Conservation (phyloP, 371 early-diverging fungal species). For the Mortierella sp. region DNA sequence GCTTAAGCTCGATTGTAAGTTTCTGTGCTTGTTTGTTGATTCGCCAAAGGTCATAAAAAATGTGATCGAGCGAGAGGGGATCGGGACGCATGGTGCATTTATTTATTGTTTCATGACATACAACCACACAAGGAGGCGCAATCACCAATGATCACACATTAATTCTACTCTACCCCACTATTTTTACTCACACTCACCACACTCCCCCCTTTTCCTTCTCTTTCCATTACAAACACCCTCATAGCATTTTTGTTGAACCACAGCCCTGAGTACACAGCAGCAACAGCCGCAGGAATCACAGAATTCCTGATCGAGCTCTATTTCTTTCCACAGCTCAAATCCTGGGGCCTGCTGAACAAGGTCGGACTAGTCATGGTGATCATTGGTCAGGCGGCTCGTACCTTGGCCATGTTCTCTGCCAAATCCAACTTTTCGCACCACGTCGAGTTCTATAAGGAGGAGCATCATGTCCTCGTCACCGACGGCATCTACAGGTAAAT, state of each 20-base stretch:
- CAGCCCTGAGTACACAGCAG: slow-evolving; percentile 79
- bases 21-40: neutral
- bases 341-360: slow-evolving; percentile 65
- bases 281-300: slow-evolving; percentile 73
- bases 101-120: neutral
- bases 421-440: slow-evolving; percentile 86
- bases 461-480: slow-evolving; percentile 80
- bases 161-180: neutral
- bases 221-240: neutral
- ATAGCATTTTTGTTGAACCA: slow-evolving; percentile 86
- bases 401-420: slow-evolving; percentile 85
- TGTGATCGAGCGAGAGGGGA: too few species aligned
- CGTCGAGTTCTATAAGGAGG: slow-evolving; percentile 73
- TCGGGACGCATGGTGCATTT: neutral
- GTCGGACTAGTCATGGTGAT: slow-evolving; percentile 72
- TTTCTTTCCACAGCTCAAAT: slow-evolving; percentile 75
- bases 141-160: neutral
- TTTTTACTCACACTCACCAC: neutral
- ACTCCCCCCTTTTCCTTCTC: neutral
- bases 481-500: slow-evolving; percentile 82
- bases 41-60: neutral
- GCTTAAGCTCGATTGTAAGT: slow-evolving; percentile 76
- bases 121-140: neutral
- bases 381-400: slow-evolving; percentile 77
- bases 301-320: slow-evolving; percentile 80